Evolutionary conservation across 2,329 filamentous ascomycete genomes (phyloP).

Genomic region (Zymoseptoria brevis): DNA sequence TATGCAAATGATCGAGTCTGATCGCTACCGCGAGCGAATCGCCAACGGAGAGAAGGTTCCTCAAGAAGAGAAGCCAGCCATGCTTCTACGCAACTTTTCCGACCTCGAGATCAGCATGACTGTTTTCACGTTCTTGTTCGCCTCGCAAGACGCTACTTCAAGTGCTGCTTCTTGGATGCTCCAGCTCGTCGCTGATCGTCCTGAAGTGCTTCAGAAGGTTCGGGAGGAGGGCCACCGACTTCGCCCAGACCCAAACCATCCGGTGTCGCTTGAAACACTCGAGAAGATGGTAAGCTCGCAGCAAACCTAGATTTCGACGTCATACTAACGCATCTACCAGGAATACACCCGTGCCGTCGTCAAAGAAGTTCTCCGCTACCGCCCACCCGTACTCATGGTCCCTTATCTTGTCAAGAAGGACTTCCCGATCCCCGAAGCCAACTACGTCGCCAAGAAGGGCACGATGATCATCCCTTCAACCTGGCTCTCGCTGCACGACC

Average conservation of each 20-base stretch:
- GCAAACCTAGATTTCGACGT: too few relatives aligned
- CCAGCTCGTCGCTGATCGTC: slow-evolving; percentile 86
- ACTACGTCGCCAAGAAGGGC: slow-evolving; percentile 87
- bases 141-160: slow-evolving; percentile 93
- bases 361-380: slow-evolving; percentile 84
- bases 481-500: slow-evolving; percentile 84
- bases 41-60: slow-evolving; percentile 62
- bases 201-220: slow-evolving; percentile 82
- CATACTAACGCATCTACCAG: slow-evolving; percentile 7
- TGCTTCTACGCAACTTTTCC: slow-evolving; percentile 79
- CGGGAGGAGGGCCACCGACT: slow-evolving; percentile 59
- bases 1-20: slow-evolving; percentile 76
- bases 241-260: slow-evolving; percentile 20
- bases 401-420: slow-evolving; percentile 91
- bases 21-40: slow-evolving; percentile 70
- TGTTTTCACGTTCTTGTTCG: slow-evolving; percentile 58
- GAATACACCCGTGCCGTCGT: slow-evolving; percentile 87
- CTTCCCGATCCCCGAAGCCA: slow-evolving; percentile 74
- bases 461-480: slow-evolving; percentile 92
- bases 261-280: slow-evolving; percentile 70
- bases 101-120: slow-evolving; percentile 91
- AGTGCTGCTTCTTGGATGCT: slow-evolving; percentile 92
- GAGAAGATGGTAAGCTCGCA: slow-evolving; percentile 55
- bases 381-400: slow-evolving; percentile 94
- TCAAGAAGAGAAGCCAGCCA: slow-evolving; percentile 68